phyloP scores from a whole-genome alignment of 2,329 filamentous ascomycete genomes.

The Pseudodiploospora longispora region DNA sequence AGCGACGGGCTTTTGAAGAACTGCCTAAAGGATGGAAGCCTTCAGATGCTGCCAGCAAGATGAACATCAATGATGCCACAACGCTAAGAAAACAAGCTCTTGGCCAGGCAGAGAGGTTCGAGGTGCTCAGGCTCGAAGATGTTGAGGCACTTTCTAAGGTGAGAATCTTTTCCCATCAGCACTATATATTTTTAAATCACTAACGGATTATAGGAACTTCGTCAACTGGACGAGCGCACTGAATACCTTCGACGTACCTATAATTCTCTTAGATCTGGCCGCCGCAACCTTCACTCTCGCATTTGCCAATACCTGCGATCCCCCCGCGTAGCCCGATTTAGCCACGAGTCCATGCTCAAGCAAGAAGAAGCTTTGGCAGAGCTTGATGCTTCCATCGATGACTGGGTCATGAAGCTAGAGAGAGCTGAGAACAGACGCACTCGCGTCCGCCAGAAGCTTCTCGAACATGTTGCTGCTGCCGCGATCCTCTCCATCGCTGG shows the following conservation, averaged over 20 bases:
- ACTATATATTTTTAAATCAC: background rate
- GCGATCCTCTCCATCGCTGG: conserved; percentile 38
- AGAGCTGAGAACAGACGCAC: conserved; percentile 70
- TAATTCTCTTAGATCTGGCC: conserved; percentile 64
- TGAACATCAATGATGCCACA: conserved; percentile 41
- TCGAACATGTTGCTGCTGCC: conserved; percentile 73
- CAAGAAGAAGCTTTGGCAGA: conserved; percentile 74
- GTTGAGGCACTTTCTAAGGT: conserved; percentile 59
- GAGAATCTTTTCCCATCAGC: conserved; percentile 13
- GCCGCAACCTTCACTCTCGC: conserved; percentile 66
- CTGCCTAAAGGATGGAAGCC: conserved; percentile 52
- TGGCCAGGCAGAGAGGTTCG: conserved; percentile 54
- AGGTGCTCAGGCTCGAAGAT: conserved; percentile 54
- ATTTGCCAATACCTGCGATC: conserved; percentile 72
- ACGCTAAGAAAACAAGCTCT: conserved; percentile 52
- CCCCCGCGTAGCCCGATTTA: conserved; percentile 62
- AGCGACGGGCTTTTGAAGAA: conserved; percentile 50
- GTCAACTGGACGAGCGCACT: conserved; percentile 66
- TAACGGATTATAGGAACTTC: conserved; percentile 50
- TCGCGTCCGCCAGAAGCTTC: conserved; percentile 67
- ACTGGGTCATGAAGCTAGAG: conserved; percentile 75
- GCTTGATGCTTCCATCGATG: conserved; percentile 69
- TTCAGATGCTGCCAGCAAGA: conserved; percentile 39
- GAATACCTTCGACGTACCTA: conserved; percentile 73
- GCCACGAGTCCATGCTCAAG: conserved; percentile 65